phyloP scores from a whole-genome alignment of 1,139 yeast genomes.

The Hansenula sp. region DNA sequence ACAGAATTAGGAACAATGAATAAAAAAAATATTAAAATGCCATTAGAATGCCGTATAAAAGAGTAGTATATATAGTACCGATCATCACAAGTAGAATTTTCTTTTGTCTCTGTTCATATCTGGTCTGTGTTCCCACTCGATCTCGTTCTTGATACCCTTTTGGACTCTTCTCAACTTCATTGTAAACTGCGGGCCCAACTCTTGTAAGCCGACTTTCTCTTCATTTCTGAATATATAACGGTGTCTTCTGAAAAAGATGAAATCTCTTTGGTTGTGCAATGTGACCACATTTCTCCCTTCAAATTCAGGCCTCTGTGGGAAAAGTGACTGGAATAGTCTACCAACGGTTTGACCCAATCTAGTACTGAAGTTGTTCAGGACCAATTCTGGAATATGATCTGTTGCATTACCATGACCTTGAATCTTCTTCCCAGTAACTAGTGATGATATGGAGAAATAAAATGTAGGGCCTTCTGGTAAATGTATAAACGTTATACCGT shows the following conservation, averaged over 20 bases:
- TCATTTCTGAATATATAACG: slow-evolving; percentile 86
- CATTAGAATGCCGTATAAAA: background rate
- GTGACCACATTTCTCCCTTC: slow-evolving; percentile 96
- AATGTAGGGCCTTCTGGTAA: slow-evolving; percentile 94
- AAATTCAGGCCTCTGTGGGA: slow-evolving; percentile 90
- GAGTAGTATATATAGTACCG: background rate
- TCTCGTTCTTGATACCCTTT: slow-evolving; percentile 85
- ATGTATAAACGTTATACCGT: slow-evolving; percentile 89
- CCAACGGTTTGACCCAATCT: slow-evolving; percentile 93
- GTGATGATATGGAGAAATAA: slow-evolving; percentile 82
- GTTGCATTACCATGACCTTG: slow-evolving; percentile 90
- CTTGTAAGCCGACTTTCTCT: slow-evolving; percentile 91
- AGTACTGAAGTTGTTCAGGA: slow-evolving; percentile 87
- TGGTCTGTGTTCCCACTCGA: slow-evolving; percentile 95
- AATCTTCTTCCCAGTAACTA: slow-evolving; percentile 70
- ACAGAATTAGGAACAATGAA: too few relatives aligned
- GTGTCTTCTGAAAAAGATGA: slow-evolving; percentile 90
- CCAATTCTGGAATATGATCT: slow-evolving; percentile 85
- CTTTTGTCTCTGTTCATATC: slow-evolving; percentile 96
- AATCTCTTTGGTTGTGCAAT: slow-evolving; percentile 93
- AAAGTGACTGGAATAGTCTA: slow-evolving; percentile 81
- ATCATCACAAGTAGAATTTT: slow-evolving; percentile 71
- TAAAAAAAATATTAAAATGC: background rate
- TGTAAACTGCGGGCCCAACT: slow-evolving; percentile 95
- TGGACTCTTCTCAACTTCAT: slow-evolving; percentile 83